Evolutionary conservation across 805 yeast genomes (phyloP).

Genomic region (Ogataea wickerhamii): DNA sequence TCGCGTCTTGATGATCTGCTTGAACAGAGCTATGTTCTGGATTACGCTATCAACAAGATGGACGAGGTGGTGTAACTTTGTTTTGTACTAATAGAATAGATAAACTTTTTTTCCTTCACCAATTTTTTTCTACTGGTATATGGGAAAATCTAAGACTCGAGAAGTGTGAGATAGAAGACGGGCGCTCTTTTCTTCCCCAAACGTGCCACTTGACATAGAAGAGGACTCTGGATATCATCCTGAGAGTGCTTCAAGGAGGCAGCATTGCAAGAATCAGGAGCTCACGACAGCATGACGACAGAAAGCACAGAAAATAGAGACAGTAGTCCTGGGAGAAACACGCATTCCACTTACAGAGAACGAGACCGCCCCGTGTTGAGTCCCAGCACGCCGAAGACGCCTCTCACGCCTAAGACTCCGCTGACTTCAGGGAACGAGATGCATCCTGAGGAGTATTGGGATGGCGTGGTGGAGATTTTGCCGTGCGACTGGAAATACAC

Average conservation of each 20-base stretch:
- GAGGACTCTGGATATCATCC: too few relatives aligned
- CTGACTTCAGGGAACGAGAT: constrained; percentile 1
- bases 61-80: constrained; percentile 33
- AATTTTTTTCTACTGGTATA: not conserved
- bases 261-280: too few relatives aligned
- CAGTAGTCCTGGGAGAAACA: constrained; percentile 10
- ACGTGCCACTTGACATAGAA: too few relatives aligned
- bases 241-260: too few relatives aligned
- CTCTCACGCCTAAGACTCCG: constrained; percentile 11
- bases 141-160: too few relatives aligned
- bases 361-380: constrained; percentile 7
- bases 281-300: too few relatives aligned
- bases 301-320: constrained; percentile 4
- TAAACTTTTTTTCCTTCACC: not conserved
- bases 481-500: constrained; percentile 28
- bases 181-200: too few relatives aligned
- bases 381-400: constrained; percentile 15
- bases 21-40: constrained; percentile 82
- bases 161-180: too few relatives aligned
- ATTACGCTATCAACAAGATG: constrained; percentile 81
- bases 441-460: constrained; percentile 24
- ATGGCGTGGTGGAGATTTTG: constrained; percentile 28
- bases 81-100: not conserved
- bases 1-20: constrained; percentile 70
- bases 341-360: constrained; percentile 9